Evolutionary conservation across 345 rosid genomes (phyloP).

Genomic region (Reutealis trisperma): DNA sequence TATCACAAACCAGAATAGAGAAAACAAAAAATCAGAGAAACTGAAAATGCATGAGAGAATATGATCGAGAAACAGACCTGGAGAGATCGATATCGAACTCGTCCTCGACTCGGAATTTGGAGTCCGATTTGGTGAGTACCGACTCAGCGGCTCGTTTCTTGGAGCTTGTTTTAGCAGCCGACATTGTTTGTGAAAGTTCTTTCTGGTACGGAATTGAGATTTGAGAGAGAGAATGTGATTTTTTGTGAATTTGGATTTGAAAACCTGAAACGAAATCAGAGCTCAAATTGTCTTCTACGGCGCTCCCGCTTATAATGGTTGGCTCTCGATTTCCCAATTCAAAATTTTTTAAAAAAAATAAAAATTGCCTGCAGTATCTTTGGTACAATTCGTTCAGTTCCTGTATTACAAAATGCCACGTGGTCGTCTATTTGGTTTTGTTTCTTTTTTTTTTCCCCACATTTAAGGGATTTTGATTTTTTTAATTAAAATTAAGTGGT

Average conservation of each 20-base stretch:
- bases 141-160: constrained; percentile 45
- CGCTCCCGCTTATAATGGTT: neutral
- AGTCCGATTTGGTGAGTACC: constrained; percentile 37
- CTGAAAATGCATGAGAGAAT: neutral
- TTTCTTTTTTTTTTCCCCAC: neutral
- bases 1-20: neutral
- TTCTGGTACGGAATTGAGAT: neutral
- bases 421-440: neutral
- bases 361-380: neutral
- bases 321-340: neutral
- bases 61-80: constrained; percentile 33
- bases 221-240: neutral
- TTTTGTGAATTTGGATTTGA: neutral
- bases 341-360: neutral
- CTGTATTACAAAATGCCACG: neutral
- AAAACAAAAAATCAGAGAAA: neutral
- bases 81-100: constrained; percentile 65
- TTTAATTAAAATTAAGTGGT: too few relatives aligned
- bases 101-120: constrained; percentile 43
- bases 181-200: constrained; percentile 15
- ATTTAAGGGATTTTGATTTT: too few relatives aligned
- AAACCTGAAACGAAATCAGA: neutral
- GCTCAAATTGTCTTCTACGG: neutral
- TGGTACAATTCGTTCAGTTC: neutral
- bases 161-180: constrained; percentile 37